Evolutionary conservation across 306 rosid genomes (phyloP).

Genomic region (Rosa persica): DNA sequence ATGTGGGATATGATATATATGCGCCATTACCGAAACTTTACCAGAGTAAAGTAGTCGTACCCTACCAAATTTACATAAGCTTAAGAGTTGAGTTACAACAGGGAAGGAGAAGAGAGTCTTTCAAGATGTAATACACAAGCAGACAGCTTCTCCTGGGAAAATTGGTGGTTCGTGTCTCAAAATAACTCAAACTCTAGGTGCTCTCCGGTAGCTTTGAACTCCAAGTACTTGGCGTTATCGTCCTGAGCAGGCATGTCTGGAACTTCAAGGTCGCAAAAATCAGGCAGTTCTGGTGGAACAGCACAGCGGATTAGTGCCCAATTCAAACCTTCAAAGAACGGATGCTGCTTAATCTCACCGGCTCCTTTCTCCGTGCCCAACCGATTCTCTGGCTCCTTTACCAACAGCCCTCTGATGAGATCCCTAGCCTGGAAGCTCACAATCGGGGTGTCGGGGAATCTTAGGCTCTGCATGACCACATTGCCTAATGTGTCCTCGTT

Average conservation of each 20-base stretch:
- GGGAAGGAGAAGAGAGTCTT: constrained; percentile 13
- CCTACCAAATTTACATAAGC: constrained; percentile 51
- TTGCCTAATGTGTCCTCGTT: constrained; percentile 81
- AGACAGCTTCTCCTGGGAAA: constrained; percentile 36
- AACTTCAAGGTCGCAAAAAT: constrained; percentile 53
- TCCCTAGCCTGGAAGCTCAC: constrained; percentile 76
- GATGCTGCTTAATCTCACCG: constrained; percentile 86
- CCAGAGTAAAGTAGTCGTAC: constrained; percentile 27
- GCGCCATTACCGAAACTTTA: constrained; percentile 19
- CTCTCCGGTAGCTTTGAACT: constrained; percentile 59
- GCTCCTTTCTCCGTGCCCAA: constrained; percentile 83
- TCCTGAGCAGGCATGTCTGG: constrained; percentile 48
- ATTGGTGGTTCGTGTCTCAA: constrained; percentile 19
- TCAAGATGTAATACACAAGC: constrained; percentile 27
- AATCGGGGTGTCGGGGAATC: constrained; percentile 65
- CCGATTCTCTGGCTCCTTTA: constrained; percentile 78
- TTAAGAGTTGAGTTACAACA: constrained; percentile 41
- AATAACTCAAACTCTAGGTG: constrained; percentile 87
- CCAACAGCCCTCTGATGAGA: constrained; percentile 73
- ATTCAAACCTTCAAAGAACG: constrained; percentile 81
- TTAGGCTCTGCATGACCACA: constrained; percentile 66
- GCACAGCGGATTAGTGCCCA: constrained; percentile 89
- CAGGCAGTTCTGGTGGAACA: constrained; percentile 77
- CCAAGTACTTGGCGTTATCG: constrained; percentile 44
- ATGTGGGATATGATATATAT: too few relatives aligned